Evolutionary conservation across 2,329 filamentous ascomycete genomes (phyloP), one percentile per base, ranked within the genome.

Genomic region (Lecanosticta acicola): DNA sequence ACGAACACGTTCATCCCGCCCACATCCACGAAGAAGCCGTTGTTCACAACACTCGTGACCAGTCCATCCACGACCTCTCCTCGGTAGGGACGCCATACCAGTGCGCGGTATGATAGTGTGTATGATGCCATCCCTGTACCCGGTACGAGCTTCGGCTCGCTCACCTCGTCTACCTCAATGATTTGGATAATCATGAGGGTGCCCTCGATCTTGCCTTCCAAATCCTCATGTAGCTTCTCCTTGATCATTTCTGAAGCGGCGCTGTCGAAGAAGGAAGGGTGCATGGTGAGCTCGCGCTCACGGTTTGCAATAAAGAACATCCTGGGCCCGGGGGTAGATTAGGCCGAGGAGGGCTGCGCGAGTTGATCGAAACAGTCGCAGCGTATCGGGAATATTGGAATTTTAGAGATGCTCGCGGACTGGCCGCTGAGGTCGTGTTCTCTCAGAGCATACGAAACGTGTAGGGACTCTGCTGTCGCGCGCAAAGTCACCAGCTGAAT

Each of bases 291-390:
- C 64, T 87, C 85, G 66, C 91, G 89, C 72, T 95, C 89, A 70
- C 97, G 84, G 66, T 95, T 91, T 71, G 95, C 88, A 56, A 98
- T 86, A 75, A 98, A 98, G 71, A 97, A 98, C 93, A 98, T 98
- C 4, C 4, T 37, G 11, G n/a, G n/a, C n/a, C n/a, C n/a, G n/a
- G n/a, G n/a, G n/a, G n/a, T n/a, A n/a, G n/a, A n/a, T n/a, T n/a
- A n/a, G n/a, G n/a, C n/a, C n/a, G n/a, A n/a, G n/a, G n/a, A n/a
- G n/a, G n/a, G n/a, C n/a, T n/a, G n/a, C n/a, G n/a, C n/a, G n/a
- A n/a, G n/a, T n/a, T n/a, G n/a, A n/a, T n/a, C 11, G 24, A 29
- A 29, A 29, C 24, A 11, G 11, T 29, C 24, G 24, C 24, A 11
- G 24, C 11, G n/a, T n/a, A n/a, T n/a, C n/a, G n/a, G n/a, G n/a